Evolutionary conservation across 805 yeast species (phyloP), one percentile per base, ranked within the genome.

Genomic region (Ogataea glucozyma): DNA sequence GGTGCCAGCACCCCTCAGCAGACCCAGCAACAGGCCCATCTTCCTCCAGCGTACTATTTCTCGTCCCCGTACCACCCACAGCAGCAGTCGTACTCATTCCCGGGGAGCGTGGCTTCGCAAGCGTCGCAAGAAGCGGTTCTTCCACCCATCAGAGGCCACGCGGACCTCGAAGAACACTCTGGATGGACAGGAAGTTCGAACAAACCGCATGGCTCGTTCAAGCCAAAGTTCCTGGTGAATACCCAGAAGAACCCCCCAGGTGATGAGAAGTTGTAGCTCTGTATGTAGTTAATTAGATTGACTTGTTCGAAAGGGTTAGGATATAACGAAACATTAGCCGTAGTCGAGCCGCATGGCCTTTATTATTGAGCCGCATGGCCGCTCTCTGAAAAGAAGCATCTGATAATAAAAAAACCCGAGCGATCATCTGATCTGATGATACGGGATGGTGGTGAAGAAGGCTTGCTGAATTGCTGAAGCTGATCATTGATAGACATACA

Each of bases 161-260:
- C 31, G 6, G 52, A 46, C 13, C 43, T 16, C n/a, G 47, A 44
- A 7, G 51, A 48, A 27, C 31, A 13, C 17, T 22, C 45, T 7
- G 8, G 21, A 11, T 22, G 31, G 26, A 9, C 32, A 1, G 7
- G 30, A 3, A 31, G 44, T n/a, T 40, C 42, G 9, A 22, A 32
- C 34, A 40, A 19, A n/a, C 14, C 30, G 20, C n/a, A 22, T 26
- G 35, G 31, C 13, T 31, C 29, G 22, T 31, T 43, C 31, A 48
- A 44, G 29, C 30, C 54, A 29, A 55, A 44, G 32, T 57, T 57
- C 38, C 41, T 55, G 40, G 53, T 55, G 17, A 44, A 47, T 26
- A 52, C 61, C 4, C 56, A 58, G n/a, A 48, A 45, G 30, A 51
- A 53, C 26, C 61, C 61, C 5, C 60, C 61, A n/a, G n/a, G 11